A percentile compares a stretch with the other conserved stretches of the same genome.
These are phyloP conservation scores for Ophiocordyceps camponoti-rufipedis DNA, from an alignment of 2,329 filamentous ascomycete species.

Conservation along the genomic window DNA sequence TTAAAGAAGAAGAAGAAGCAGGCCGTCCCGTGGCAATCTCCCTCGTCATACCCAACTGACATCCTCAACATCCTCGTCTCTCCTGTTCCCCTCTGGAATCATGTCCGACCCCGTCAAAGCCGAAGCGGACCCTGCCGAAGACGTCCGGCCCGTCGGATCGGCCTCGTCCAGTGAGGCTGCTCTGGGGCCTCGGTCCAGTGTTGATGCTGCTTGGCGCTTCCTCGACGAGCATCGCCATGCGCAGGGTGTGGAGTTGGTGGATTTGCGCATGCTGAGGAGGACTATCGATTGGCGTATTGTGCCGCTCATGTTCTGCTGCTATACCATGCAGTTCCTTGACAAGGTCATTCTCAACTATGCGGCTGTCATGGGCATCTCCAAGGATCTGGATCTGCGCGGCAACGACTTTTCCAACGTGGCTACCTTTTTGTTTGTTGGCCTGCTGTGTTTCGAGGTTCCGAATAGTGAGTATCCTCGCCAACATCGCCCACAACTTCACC, in stretches of 20 bases:
- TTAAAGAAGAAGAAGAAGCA: too few species aligned
- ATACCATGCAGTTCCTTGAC: conserved; percentile 45
- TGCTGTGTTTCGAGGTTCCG: conserved; percentile 38
- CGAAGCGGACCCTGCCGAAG: conserved; percentile 1
- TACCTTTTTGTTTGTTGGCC: conserved; percentile 44
- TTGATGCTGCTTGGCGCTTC: conserved; percentile 28
- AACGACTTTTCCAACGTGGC: conserved; percentile 46
- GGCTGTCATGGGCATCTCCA: conserved; percentile 43
- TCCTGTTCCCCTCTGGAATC: background rate
- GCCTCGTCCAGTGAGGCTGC: conserved; percentile 4
- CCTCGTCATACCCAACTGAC: too few species aligned
- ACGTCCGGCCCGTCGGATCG: conserved; percentile 5
- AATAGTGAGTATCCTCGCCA: conserved; percentile 30
- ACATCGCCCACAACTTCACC: too few species aligned
- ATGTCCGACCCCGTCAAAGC: conserved; percentile 1
- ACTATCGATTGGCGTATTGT: conserved; percentile 42
- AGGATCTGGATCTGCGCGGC: conserved; percentile 31
- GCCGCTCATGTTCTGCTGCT: conserved; percentile 42
- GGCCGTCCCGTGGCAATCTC: too few species aligned
- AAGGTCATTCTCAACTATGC: conserved; percentile 49
- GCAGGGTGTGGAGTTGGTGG: conserved; percentile 13
- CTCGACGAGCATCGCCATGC: conserved; percentile 22
- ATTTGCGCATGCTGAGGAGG: conserved; percentile 27
- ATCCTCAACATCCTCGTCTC: too few species aligned
- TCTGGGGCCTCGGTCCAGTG: background rate